phyloP scores from a whole-genome alignment of 305 asterid species.

The Salvia sclarea region DNA sequence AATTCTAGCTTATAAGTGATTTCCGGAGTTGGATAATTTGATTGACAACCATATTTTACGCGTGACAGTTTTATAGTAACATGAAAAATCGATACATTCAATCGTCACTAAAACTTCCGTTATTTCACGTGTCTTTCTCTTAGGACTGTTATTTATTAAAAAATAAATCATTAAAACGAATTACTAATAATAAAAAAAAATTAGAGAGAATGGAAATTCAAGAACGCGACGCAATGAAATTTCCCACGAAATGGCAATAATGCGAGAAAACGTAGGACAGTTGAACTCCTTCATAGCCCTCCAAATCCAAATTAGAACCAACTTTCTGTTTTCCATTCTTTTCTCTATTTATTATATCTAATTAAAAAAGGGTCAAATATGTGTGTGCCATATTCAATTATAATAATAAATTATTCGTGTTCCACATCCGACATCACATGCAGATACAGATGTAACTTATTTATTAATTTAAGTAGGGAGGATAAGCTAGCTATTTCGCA shows the following conservation, averaged over 20 bases:
- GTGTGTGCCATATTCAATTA: background rate
- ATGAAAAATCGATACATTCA: no score
- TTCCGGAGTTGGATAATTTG: no score
- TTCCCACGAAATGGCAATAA: background rate
- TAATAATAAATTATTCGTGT: background rate
- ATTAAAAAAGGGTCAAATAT: background rate
- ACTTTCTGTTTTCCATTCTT: background rate
- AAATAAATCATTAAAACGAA: no score
- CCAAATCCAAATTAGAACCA: background rate
- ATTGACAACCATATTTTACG: no score
- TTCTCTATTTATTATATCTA: background rate
- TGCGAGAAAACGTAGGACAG: slow-evolving; percentile 2
- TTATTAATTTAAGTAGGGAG: background rate
- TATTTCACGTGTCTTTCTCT: no score
- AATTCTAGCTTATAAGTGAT: no score
- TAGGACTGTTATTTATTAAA: no score
- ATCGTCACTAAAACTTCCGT: no score
- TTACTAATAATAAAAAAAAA: no score
- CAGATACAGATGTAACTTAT: background rate
- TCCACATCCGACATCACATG: slow-evolving; percentile 19
- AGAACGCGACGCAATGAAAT: no score
- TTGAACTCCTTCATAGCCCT: slow-evolving; percentile 29
- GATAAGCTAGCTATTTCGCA: slow-evolving; percentile 1
- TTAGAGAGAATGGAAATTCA: no score
- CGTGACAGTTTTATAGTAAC: no score